Evolutionary conservation across 495 filamentous ascomycete genomes (phyloP).

Genomic region (Penicillium coffeae): DNA sequence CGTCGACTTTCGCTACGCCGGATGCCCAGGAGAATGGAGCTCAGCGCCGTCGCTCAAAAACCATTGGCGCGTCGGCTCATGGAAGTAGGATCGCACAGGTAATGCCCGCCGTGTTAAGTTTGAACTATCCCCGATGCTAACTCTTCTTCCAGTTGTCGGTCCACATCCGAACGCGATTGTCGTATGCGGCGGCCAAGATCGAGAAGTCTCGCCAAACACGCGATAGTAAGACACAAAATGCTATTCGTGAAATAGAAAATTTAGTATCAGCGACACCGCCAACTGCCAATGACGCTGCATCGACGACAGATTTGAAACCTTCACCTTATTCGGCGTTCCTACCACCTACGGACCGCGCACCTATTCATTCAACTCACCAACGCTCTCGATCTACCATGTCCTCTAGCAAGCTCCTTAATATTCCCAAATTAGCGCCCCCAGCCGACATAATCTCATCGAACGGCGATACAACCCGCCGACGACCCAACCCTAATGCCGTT

Average conservation of each 20-base stretch:
- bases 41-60: slow-evolving; percentile 57
- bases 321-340: slow-evolving; percentile 8
- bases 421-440: slow-evolving; percentile 54
- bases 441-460: slow-evolving; percentile 47
- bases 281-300: slow-evolving; percentile 5
- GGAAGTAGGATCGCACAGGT: slow-evolving; percentile 73
- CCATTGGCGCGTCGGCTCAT: slow-evolving; percentile 57
- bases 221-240: slow-evolving; percentile 60
- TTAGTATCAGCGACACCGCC: slow-evolving; percentile 6
- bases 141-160: slow-evolving; percentile 59
- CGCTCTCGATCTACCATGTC: slow-evolving; percentile 20
- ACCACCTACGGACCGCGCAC: slow-evolving; percentile 5
- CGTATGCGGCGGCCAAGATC: slow-evolving; percentile 87
- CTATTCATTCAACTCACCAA: slow-evolving; percentile 14
- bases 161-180: slow-evolving; percentile 72
- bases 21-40: slow-evolving; percentile 25
- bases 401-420: slow-evolving; percentile 16
- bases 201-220: slow-evolving; percentile 78
- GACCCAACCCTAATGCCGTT: slow-evolving; percentile 40
- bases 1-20: slow-evolving; percentile 33
- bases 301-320: slow-evolving; percentile 6
- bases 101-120: slow-evolving; percentile 18
- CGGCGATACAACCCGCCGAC: slow-evolving; percentile 25
- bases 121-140: slow-evolving; percentile 13
- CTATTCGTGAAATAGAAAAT: slow-evolving; percentile 59